Percentiles rank a stretch among this genome's conserved stretches.
These are phyloP conservation scores for Pleoardoris graminearum DNA, from an alignment of 2,329 filamentous ascomycete genomes.

Conservation along the genomic window DNA sequence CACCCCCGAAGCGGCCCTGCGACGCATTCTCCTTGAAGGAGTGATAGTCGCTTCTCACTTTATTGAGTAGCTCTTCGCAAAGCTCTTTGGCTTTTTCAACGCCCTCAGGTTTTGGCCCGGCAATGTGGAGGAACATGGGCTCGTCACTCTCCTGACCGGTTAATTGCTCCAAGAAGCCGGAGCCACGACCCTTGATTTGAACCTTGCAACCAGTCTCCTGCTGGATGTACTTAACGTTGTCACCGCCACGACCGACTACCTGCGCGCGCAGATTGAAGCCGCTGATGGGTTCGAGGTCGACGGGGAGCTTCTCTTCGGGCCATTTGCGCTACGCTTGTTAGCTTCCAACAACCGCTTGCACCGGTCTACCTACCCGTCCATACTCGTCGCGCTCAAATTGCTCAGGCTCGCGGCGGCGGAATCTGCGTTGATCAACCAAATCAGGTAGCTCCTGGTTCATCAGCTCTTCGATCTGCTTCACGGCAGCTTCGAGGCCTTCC, in stretches of 20 bases:
- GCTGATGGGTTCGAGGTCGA: slow-evolving; percentile 84
- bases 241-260: slow-evolving; percentile 90
- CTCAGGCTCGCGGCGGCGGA: slow-evolving; percentile 80
- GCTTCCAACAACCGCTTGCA: slow-evolving; percentile 7
- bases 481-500: slow-evolving; percentile 85
- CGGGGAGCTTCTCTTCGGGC: slow-evolving; percentile 94
- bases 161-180: slow-evolving; percentile 86
- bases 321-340: slow-evolving; percentile 78
- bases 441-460: slow-evolving; percentile 97
- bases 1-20: slow-evolving; percentile 52
- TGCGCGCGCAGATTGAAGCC: slow-evolving; percentile 97
- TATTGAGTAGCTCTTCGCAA: slow-evolving; percentile 82
- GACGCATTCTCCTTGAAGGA: slow-evolving; percentile 69
- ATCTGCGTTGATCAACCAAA: slow-evolving; percentile 90
- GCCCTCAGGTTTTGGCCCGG: slow-evolving; percentile 83
- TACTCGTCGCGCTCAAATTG: slow-evolving; percentile 87
- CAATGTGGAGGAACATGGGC: slow-evolving; percentile 94
- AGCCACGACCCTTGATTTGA: slow-evolving; percentile 96
- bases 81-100: slow-evolving; percentile 86
- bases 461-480: slow-evolving; percentile 86
- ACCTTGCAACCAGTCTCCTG: slow-evolving; percentile 93
- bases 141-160: slow-evolving; percentile 93
- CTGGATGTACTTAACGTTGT: slow-evolving; percentile 98
- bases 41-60: slow-evolving; percentile 88
- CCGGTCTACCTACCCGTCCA: slow-evolving; percentile 69